These are phyloP conservation scores for Aristolochia contorta DNA, from an alignment of 164 flowering plant species.

Conservation along the genomic window DNA sequence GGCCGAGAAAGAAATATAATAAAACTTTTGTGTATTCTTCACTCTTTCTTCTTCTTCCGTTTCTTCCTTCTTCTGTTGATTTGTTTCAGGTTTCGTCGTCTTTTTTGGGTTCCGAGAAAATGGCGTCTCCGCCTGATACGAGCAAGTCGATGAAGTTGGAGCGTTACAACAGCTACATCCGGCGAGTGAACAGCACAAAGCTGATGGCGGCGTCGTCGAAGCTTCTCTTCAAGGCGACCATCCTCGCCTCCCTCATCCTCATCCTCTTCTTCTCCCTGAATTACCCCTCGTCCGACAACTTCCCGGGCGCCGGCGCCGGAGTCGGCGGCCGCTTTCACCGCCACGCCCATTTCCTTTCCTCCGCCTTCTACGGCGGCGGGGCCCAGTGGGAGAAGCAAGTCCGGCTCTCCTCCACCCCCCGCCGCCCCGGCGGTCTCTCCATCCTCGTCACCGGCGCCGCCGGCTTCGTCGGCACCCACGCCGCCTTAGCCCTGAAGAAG, in stretches of 20 bases:
- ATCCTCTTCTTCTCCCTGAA: slow-evolving; percentile 68
- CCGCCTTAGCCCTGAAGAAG: slow-evolving; percentile 64
- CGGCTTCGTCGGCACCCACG: slow-evolving; percentile 54
- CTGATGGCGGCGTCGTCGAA: slow-evolving; percentile 72
- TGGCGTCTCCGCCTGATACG: slow-evolving; percentile 10
- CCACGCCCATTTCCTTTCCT: slow-evolving; percentile 33
- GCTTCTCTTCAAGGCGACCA: slow-evolving; percentile 67
- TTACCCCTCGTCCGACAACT: slow-evolving; percentile 37
- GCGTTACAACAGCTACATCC: slow-evolving; percentile 73
- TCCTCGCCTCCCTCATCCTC: slow-evolving; percentile 53
- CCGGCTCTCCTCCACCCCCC: slow-evolving; percentile 52
- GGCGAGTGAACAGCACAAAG: slow-evolving; percentile 59
- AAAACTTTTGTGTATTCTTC: too few relatives aligned
- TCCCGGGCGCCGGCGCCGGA: too few relatives aligned
- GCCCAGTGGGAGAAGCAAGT: slow-evolving; percentile 49
- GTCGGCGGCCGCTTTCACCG: slow-evolving; percentile 19
- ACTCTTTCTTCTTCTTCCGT: too few relatives aligned
- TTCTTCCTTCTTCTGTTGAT: too few relatives aligned
- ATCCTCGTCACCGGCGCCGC: slow-evolving; percentile 50
- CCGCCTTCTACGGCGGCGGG: slow-evolving; percentile 32
- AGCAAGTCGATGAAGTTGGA: slow-evolving; percentile 70
- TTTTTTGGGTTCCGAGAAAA: too few relatives aligned
- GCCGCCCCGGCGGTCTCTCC: slow-evolving; percentile 40
- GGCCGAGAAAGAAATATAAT: too few relatives aligned
- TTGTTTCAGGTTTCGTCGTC: too few relatives aligned